A percentile compares a stretch with the other conserved stretches of the same genome.
Evolutionary conservation across 2,329 filamentous ascomycete species (phyloP).

Genomic region (Helminthosporium solani): DNA sequence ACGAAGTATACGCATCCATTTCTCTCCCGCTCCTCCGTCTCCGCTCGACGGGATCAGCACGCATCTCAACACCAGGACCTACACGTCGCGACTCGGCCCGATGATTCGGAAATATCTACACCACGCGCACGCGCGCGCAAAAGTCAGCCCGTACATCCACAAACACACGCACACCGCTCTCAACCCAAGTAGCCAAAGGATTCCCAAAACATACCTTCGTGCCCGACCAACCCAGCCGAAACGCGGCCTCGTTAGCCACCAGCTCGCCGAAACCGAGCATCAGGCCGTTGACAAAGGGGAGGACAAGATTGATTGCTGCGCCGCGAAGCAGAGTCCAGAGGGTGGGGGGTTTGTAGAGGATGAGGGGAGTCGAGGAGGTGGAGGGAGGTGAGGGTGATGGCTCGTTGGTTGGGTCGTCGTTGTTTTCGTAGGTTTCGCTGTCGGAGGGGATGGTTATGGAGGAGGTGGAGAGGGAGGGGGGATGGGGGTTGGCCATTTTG

Average conservation of each 20-base stretch:
- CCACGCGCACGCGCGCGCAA: too few relatives aligned
- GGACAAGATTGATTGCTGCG: slow-evolving; percentile 89
- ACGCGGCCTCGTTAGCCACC: slow-evolving; percentile 94
- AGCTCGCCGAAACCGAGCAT: slow-evolving; percentile 98
- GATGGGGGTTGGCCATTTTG: slow-evolving; percentile 19
- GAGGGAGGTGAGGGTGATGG: slow-evolving; percentile 63
- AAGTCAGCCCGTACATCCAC: too few relatives aligned
- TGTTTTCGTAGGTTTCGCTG: slow-evolving; percentile 75
- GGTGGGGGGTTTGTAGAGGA: slow-evolving; percentile 87
- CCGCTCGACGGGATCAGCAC: slow-evolving; percentile 63
- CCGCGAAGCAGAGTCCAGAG: slow-evolving; percentile 82
- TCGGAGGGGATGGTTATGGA: slow-evolving; percentile 78
- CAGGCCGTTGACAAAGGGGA: slow-evolving; percentile 95
- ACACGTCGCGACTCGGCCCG: slow-evolving; percentile 60
- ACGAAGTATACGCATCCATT: slow-evolving; percentile 65
- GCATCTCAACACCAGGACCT: slow-evolving; percentile 80
- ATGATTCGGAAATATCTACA: slow-evolving; percentile 60
- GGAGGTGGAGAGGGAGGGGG: slow-evolving; percentile 63
- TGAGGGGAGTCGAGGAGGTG: slow-evolving; percentile 64
- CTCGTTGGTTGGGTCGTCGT: slow-evolving; percentile 60
- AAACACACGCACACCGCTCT: not conserved
- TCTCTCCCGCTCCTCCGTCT: slow-evolving; percentile 54
- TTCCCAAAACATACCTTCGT: slow-evolving; percentile 75
- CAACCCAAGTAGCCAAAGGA: not conserved
- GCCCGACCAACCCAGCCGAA: slow-evolving; percentile 85